phyloP scores from a whole-genome alignment of 441 rosid genomes.

The Brassica hybrid region DNA sequence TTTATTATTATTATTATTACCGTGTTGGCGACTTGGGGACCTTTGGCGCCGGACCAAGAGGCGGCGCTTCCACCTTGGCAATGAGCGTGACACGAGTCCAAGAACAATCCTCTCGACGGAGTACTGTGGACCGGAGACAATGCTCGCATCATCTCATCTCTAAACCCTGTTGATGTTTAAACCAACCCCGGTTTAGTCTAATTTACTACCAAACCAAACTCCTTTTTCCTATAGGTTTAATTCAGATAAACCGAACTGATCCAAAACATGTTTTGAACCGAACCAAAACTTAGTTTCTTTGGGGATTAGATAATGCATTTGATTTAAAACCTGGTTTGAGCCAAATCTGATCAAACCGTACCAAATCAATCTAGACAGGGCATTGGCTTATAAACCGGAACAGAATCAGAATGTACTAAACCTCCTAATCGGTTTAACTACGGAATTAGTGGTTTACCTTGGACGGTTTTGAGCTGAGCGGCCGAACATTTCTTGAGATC shows the following conservation, averaged over 20 bases:
- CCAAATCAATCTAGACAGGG: not conserved
- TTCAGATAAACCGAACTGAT: not conserved
- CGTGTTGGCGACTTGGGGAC: constrained; percentile 60
- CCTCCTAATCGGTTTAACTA: constrained; percentile 1
- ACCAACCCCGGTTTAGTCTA: constrained; percentile 27
- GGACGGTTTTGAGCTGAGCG: constrained; percentile 69
- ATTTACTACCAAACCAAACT: constrained; percentile 6
- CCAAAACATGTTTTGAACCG: not conserved
- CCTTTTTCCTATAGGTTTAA: not conserved
- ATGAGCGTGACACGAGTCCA: constrained; percentile 85
- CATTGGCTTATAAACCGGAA: not conserved
- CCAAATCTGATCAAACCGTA: not conserved
- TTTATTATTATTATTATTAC: constrained; percentile 38
- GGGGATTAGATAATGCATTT: not conserved
- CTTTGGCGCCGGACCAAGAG: constrained; percentile 62
- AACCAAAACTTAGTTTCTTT: not conserved
- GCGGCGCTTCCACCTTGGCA: constrained; percentile 75
- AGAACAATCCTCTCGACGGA: constrained; percentile 60
- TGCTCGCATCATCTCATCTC: constrained; percentile 59
- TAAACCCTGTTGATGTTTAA: constrained; percentile 50
- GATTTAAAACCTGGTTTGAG: not conserved
- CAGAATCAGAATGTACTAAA: not conserved
- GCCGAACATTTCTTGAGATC: constrained; percentile 75
- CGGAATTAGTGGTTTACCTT: constrained; percentile 49
- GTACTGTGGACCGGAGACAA: constrained; percentile 49